Conservation (phyloP, 1,284 basidiomycete species). For the Melampsora larici-populina region DNA sequence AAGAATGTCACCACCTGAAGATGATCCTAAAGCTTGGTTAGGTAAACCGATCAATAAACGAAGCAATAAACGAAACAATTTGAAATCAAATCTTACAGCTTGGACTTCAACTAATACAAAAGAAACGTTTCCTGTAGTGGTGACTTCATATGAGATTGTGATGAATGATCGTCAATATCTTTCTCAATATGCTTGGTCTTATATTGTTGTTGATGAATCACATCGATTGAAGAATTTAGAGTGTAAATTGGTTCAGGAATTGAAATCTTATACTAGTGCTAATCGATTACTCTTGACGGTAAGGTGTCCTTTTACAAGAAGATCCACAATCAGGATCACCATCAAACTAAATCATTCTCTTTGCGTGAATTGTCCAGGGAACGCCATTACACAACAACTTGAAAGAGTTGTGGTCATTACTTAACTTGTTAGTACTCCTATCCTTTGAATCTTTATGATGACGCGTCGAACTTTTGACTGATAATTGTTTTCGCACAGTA, state of each 20-base stretch:
- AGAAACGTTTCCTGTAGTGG: conserved; percentile 68
- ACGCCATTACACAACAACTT: conserved; percentile 73
- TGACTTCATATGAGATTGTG: conserved; percentile 91
- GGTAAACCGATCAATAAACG: conserved; percentile 8
- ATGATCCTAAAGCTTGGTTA: conserved; percentile 48
- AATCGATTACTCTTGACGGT: conserved; percentile 90
- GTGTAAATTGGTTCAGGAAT: conserved; percentile 72
- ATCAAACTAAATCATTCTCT: conserved; percentile 20
- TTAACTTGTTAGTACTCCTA: conserved; percentile 66
- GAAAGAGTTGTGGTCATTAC: conserved; percentile 84
- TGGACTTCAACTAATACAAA: conserved; percentile 46
- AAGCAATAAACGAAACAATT: conserved; percentile 36
- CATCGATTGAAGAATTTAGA: conserved; percentile 91
- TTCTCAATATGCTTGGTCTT: conserved; percentile 74
- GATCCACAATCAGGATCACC: neutral
- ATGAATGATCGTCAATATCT: conserved; percentile 74
- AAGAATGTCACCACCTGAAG: conserved; percentile 50
- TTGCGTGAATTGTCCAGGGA: conserved; percentile 45
- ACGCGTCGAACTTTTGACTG: neutral
- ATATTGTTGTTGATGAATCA: conserved; percentile 93
- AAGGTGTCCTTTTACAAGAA: conserved; percentile 68
- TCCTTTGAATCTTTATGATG: conserved; percentile 6
- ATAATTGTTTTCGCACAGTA: conserved; percentile 49
- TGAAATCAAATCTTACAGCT: neutral
- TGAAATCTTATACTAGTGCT: conserved; percentile 79